Percentiles rank a stretch among this genome's conserved stretches.
Conservation (phyloP, 1,284 basidiomycete genomes). For the Phaffia rhodozyma region DNA sequence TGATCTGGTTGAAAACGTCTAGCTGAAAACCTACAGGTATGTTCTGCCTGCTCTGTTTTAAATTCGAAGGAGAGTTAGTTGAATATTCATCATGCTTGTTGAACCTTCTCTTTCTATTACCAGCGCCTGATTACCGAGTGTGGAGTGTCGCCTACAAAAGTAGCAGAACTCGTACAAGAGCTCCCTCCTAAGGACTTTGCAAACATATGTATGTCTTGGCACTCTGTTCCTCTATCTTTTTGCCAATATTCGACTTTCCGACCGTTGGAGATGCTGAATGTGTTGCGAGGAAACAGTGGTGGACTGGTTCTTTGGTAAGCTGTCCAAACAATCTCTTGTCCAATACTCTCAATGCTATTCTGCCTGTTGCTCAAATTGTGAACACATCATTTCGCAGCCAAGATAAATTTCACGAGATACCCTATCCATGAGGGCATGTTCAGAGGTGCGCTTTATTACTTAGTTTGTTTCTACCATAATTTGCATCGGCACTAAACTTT, state of each 20-base stretch:
- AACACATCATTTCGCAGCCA: slow-evolving; percentile 5
- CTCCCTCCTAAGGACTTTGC: slow-evolving; percentile 63
- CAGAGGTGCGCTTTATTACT: slow-evolving; percentile 32
- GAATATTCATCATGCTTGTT: neutral
- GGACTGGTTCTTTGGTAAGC: slow-evolving; percentile 33
- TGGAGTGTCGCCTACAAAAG: slow-evolving; percentile 75
- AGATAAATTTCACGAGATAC: slow-evolving; percentile 87
- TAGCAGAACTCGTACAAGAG: slow-evolving; percentile 76
- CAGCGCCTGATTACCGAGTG: slow-evolving; percentile 74
- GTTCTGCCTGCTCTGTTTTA: neutral
- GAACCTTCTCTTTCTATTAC: neutral
- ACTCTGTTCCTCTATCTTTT: slow-evolving; percentile 48
- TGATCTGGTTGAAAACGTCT: slow-evolving; percentile 28
- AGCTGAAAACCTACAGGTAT: slow-evolving; percentile 31
- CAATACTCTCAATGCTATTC: neutral
- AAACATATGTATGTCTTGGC: slow-evolving; percentile 60
- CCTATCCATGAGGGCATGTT: slow-evolving; percentile 81
- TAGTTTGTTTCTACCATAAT: neutral
- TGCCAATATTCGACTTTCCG: slow-evolving; percentile 18
- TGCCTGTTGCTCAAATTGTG: neutral
- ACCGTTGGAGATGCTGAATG: neutral
- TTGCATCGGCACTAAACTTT: neutral
- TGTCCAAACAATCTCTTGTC: slow-evolving; percentile 8
- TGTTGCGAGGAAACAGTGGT: slow-evolving; percentile 22
- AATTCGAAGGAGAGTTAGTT: no score